Evolutionary conservation across 2,329 filamentous ascomycete genomes (phyloP).

Genomic region (Ophiocordyceps camponoti-floridani): DNA sequence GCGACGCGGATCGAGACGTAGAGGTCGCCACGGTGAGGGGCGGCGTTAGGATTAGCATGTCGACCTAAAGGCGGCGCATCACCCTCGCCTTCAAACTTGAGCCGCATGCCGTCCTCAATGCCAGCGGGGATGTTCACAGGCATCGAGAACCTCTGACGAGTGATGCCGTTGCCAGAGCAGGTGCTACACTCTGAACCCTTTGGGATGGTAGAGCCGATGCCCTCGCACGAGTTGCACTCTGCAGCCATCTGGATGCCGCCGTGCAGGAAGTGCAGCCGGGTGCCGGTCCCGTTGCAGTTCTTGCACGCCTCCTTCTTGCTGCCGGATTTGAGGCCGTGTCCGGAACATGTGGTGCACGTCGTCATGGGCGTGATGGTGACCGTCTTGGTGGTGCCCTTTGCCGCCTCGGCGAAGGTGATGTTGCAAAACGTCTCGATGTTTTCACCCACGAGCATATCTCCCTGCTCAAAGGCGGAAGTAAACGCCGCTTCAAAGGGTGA

Average conservation of each 20-base stretch:
- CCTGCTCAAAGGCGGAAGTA: slow-evolving; percentile 5
- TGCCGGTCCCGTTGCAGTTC: slow-evolving; percentile 71
- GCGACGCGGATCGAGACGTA: slow-evolving; percentile 82
- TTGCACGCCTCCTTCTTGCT: slow-evolving; percentile 56
- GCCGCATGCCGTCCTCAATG: slow-evolving; percentile 89
- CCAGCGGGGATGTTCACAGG: slow-evolving; percentile 85
- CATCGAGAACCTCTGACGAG: slow-evolving; percentile 67
- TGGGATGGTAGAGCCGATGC: slow-evolving; percentile 59
- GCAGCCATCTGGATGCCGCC: slow-evolving; percentile 93
- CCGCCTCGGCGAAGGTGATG: slow-evolving; percentile 91
- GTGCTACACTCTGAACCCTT: slow-evolving; percentile 63
- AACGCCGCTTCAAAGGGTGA: background rate
- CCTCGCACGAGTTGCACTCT: slow-evolving; percentile 67
- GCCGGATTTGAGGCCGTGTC: slow-evolving; percentile 70
- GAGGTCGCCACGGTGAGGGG: slow-evolving; percentile 65
- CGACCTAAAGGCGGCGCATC: slow-evolving; percentile 68
- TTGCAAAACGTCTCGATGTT: slow-evolving; percentile 89
- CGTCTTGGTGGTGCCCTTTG: slow-evolving; percentile 79
- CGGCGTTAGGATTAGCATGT: slow-evolving; percentile 40
- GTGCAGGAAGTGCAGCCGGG: slow-evolving; percentile 72
- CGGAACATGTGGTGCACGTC: slow-evolving; percentile 65
- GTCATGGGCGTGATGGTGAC: slow-evolving; percentile 70
- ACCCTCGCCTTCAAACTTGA: slow-evolving; percentile 71
- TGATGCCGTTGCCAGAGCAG: slow-evolving; percentile 70
- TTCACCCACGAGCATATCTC: slow-evolving; percentile 78